Conservation (phyloP, 2,329 filamentous ascomycete species). For the Fusarium bactridioides region DNA sequence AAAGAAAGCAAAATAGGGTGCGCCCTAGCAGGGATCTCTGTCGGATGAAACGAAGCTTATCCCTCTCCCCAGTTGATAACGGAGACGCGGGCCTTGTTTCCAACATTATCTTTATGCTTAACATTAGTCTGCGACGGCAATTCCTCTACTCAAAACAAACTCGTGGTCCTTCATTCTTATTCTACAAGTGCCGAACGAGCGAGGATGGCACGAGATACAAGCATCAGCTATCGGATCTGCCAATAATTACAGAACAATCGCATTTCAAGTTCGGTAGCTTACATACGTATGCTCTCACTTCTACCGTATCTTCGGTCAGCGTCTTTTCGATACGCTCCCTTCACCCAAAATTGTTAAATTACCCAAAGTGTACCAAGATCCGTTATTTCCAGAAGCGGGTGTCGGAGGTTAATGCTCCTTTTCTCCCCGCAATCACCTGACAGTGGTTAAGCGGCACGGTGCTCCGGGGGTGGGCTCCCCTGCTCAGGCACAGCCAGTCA, state of each 20-base stretch:
- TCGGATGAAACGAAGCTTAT: neutral
- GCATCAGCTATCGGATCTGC: neutral
- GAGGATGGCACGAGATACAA: neutral
- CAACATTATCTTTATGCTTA: neutral
- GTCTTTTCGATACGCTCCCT: accelerated
- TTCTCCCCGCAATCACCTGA: neutral
- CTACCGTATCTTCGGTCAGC: accelerated
- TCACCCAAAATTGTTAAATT: neutral
- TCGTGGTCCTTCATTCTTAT: neutral
- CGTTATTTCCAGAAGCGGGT: neutral
- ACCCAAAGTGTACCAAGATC: neutral
- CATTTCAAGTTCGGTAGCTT: neutral
- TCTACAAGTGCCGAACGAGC: neutral
- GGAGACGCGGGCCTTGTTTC: neutral
- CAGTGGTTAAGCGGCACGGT: neutral
- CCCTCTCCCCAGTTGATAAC: neutral
- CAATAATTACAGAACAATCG: neutral
- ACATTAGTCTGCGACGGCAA: neutral
- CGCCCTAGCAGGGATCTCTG: neutral
- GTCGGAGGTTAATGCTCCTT: neutral
- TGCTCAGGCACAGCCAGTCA: neutral
- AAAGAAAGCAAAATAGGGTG: neutral
- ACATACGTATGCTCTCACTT: accelerated
- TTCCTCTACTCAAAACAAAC: neutral
- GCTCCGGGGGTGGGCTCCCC: neutral